Evolutionary conservation across 2,329 filamentous ascomycete species (phyloP), one percentile per base, ranked within the genome.

Genomic region (Paecilomyces dactylethromorphus): DNA sequence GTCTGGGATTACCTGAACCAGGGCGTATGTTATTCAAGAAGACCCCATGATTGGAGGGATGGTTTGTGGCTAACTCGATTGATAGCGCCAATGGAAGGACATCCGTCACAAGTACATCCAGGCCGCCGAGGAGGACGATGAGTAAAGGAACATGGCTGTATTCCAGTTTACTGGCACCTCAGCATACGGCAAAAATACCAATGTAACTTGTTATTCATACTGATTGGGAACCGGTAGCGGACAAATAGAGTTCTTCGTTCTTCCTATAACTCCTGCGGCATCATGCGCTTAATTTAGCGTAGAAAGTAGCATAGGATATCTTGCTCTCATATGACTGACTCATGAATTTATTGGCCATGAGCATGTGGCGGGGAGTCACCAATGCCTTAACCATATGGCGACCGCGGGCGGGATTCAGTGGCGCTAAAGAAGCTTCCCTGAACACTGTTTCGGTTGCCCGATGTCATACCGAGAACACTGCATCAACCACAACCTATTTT

Each of bases 21-120:
- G 71, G 94, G 94, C 71, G 93, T 97, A 91, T 73, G 90, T 87
- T 45, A 35, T 10, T 15, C 13, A n/a, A 10, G n/a, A 56, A 31
- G 33, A 31, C 52, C 24, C 15, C 39, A 13, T 54, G 31, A 57
- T 8, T 45, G 4, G 39, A 45, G 21, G 15, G 7, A 21, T 18
- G 15, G 39, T 21, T 45, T 45, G 18, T 64, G 54, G 65, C 63
- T 60, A 35, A 55, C 21, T 56, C 53, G 45, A 22, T 15, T 11
- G 60, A 68, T 73, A 97, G 93, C 91, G 93, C 73, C 93, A 97
- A 95, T 97, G 94, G 94, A 97, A 97, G 85, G 94, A 99, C 77
- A 97, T 99, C 82, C 93, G 95, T 81, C 81, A 87, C 77, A 88
- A 84, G 79, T 99, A 96, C 78, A 77, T 96, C 71, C 79, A 90